These are phyloP conservation scores for Rosa lucieae DNA, from an alignment of 306 rosid species.

Conservation along the genomic window DNA sequence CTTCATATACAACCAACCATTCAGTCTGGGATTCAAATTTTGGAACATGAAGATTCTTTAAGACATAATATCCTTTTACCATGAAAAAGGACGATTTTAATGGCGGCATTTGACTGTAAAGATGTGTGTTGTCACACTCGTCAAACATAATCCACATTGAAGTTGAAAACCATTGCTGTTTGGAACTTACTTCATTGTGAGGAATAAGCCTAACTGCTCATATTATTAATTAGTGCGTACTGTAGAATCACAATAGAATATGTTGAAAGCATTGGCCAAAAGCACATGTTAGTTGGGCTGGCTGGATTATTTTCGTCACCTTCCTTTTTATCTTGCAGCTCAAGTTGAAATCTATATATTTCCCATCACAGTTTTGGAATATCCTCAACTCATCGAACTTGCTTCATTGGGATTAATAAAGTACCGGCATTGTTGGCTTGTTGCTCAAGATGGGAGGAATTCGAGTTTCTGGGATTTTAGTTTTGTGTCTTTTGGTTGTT, in stretches of 20 bases:
- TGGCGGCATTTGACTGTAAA: slow-evolving; percentile 2
- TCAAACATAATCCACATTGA: slow-evolving; percentile 7
- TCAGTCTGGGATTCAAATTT: neutral
- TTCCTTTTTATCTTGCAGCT: slow-evolving; percentile 16
- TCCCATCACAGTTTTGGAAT: slow-evolving; percentile 13
- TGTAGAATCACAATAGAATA: slow-evolving; percentile 17
- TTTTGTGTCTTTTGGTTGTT: slow-evolving; percentile 42
- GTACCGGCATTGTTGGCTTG: neutral
- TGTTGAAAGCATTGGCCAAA: slow-evolving; percentile 9
- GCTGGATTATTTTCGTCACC: slow-evolving; percentile 39
- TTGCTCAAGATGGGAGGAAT: slow-evolving; percentile 42
- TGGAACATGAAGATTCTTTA: neutral
- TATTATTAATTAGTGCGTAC: slow-evolving; percentile 4
- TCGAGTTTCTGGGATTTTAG: slow-evolving; percentile 22
- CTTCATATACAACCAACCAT: neutral
- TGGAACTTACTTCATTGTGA: slow-evolving; percentile 14
- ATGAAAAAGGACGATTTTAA: neutral
- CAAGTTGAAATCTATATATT: slow-evolving; percentile 32
- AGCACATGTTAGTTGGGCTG: slow-evolving; percentile 41
- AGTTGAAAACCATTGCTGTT: neutral
- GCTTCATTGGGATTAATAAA: slow-evolving; percentile 8
- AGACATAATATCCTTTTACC: neutral
- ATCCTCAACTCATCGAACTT: slow-evolving; percentile 10
- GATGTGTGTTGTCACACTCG: neutral
- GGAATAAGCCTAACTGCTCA: slow-evolving; percentile 37